Base-by-base conservation (phyloP, 2,329 filamentous ascomycete species). In the Cercospora sp. region DNA sequence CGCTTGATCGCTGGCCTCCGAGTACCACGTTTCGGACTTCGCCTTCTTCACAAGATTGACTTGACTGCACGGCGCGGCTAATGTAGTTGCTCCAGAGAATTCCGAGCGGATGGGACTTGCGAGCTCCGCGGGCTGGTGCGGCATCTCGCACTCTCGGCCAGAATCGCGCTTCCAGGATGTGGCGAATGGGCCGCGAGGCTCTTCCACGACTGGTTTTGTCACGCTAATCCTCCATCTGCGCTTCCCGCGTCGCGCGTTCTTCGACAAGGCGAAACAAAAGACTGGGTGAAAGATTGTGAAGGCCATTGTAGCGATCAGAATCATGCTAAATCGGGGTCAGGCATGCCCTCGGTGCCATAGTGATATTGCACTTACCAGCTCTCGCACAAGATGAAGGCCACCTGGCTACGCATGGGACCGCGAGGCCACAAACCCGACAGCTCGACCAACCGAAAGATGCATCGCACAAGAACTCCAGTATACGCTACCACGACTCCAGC, bases 311-410 rank as follows among this genome's bases (percentile, higher is more conserved):
- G 63, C 63, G 5, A 55, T 18, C 26, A 66, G n/a, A 1, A 66
- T 66, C 57, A 60, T 53, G 57, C 63, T 66, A 10, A n/a, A 13
- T 16, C 12, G 8, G 6, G 9, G 40, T 66, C 28, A 66, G 57
- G 10, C 13, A 10, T 51, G 45, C n/a, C n/a, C n/a, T n/a, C n/a
- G n/a, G n/a, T n/a, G n/a, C n/a, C n/a, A n/a, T n/a, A n/a, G n/a
- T n/a, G n/a, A n/a, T n/a, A n/a, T n/a, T n/a, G n/a, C n/a, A 32
- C 63, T 66, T 32, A 66, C 63, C 63, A 66, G 8, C 63, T 66
- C 43, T 66, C 63, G 24, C 53, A 60, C n/a, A 61, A 43, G 1
- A 66, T 28, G 28, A 66, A 66, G 6, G 37, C 40, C 40, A 57
- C 63, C 13, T 66, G 55, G 26, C 55, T 61, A n/a, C 57, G 57